Evolutionary conservation across 139 green algal species (phyloP).

Genomic region (Coccomyxa sp.): DNA sequence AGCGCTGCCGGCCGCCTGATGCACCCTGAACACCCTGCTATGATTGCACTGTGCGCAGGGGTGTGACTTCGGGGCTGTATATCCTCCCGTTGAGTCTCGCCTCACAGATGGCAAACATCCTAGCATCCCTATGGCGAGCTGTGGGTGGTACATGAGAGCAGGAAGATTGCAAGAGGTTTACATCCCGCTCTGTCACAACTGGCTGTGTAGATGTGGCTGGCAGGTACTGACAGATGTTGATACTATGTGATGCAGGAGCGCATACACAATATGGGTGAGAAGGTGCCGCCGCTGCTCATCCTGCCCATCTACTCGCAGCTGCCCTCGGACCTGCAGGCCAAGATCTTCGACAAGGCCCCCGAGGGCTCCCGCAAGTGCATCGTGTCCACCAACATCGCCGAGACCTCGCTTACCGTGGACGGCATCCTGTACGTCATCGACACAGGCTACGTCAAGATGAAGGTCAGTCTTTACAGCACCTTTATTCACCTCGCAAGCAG

Average conservation of each 20-base stretch:
- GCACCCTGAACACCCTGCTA: neutral
- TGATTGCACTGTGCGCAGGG: neutral
- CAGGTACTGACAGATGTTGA: neutral
- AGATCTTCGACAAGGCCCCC: slow-evolving; percentile 94
- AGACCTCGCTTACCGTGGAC: slow-evolving; percentile 96
- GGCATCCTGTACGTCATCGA: slow-evolving; percentile 97
- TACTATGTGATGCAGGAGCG: slow-evolving; percentile 45
- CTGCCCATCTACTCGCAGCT: slow-evolving; percentile 96
- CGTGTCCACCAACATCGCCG: slow-evolving; percentile 97
- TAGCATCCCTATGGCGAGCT: no score
- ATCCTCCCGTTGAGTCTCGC: neutral
- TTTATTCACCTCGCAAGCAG: no score
- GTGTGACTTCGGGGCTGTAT: neutral
- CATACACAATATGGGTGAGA: slow-evolving; percentile 68
- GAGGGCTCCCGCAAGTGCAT: slow-evolving; percentile 88
- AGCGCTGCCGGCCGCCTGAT: neutral
- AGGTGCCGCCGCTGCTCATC: slow-evolving; percentile 77
- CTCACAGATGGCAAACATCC: no score
- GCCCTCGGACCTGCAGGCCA: slow-evolving; percentile 86
- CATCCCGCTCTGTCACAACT: neutral
- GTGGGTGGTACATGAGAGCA: no score
- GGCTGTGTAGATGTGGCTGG: neutral
- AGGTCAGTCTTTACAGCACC: no score
- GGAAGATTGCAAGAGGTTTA: neutral
- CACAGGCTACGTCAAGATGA: slow-evolving; percentile 89